phyloP scores from a whole-genome alignment of 768 basidiomycete genomes.

The Mrakia gelida region DNA sequence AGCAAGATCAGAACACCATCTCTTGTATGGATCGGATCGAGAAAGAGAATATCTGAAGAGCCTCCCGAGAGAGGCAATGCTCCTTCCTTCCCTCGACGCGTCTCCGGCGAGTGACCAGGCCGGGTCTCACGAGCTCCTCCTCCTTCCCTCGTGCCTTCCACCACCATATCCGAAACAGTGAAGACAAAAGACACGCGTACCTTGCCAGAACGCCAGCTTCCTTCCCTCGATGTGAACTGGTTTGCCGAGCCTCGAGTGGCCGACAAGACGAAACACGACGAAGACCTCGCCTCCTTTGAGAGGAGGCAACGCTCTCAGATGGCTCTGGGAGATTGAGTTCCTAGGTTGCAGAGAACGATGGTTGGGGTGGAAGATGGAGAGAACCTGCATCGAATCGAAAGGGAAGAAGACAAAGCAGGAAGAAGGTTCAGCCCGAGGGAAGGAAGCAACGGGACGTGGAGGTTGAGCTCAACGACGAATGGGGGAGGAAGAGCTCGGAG shows the following conservation, averaged over 20 bases:
- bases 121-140: not conserved
- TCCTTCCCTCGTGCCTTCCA: no score
- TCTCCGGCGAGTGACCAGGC: no score
- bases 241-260: not conserved
- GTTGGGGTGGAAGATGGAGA: constrained; percentile 10
- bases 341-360: constrained; percentile 1
- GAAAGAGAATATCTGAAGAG: not conserved
- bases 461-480: not conserved
- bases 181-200: not conserved
- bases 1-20: not conserved
- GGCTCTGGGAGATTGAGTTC: constrained; percentile 4
- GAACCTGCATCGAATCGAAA: not conserved
- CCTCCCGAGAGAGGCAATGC: not conserved
- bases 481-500: no score
- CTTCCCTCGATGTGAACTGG: constrained; percentile 3
- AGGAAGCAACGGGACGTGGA: not conserved
- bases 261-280: constrained; percentile 11
- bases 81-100: not conserved
- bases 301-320: not conserved
- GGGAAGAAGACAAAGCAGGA: not conserved
- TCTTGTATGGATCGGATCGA: not conserved
- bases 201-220: constrained; percentile 4
- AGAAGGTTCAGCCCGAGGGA: not conserved
- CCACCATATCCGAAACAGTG: not conserved
- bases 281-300: constrained; percentile 6